Conservation (phyloP, 106 monocot genomes). For the Dendrobium nobile region DNA sequence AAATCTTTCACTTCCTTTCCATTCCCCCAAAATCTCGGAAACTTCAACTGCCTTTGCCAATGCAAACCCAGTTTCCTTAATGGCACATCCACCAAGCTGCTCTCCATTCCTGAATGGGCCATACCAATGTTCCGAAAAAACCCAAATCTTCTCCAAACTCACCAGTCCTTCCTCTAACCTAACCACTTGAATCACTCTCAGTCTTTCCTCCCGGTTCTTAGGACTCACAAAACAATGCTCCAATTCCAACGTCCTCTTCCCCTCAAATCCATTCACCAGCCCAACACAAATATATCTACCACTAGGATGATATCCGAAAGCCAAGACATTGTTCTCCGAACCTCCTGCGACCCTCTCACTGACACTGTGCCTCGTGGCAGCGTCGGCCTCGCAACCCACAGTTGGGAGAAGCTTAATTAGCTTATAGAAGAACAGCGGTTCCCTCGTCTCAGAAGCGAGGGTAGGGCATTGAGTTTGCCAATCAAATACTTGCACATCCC, state of each 20-base stretch:
- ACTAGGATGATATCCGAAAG: constrained; percentile 40
- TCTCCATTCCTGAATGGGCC: constrained; percentile 85
- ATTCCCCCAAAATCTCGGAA: constrained; percentile 46
- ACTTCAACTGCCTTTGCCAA: constrained; percentile 20
- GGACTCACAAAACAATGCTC: constrained; percentile 79
- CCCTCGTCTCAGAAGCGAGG: constrained; percentile 43
- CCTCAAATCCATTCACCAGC: constrained; percentile 23
- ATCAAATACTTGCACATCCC: constrained; percentile 80
- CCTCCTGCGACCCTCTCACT: constrained; percentile 42
- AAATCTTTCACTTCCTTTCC: constrained; percentile 29
- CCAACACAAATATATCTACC: constrained; percentile 66
- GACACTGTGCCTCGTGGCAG: constrained; percentile 62
- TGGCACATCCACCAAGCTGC: constrained; percentile 76
- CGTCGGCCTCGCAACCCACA: constrained; percentile 95
- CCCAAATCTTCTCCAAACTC: constrained; percentile 44
- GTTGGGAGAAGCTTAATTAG: constrained; percentile 81
- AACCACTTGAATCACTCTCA: constrained; percentile 54
- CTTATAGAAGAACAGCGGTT: constrained; percentile 43
- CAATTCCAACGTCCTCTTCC: constrained; percentile 33
- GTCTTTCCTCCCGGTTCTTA: constrained; percentile 38
- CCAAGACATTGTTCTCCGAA: constrained; percentile 13
- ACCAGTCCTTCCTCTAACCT: constrained; percentile 26
- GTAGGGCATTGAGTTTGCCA: constrained; percentile 99
- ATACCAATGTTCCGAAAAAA: constrained; percentile 86
- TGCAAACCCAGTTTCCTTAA: constrained; percentile 77